A percentile compares a stretch with the other conserved stretches of the same genome.
Evolutionary conservation across 306 rosid species (phyloP).

Genomic region (Luffa acutangula): DNA sequence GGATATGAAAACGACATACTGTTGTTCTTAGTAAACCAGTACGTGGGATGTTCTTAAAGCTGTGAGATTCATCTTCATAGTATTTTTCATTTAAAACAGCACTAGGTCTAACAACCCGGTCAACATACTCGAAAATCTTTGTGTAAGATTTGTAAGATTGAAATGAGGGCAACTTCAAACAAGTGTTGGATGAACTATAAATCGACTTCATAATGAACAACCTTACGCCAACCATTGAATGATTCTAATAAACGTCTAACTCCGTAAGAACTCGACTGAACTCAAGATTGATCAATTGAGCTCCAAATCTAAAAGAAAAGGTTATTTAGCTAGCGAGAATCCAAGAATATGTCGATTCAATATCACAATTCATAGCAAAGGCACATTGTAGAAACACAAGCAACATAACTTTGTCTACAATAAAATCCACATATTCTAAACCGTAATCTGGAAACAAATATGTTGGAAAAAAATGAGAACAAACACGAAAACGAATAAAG

Average conservation of each 20-base stretch:
- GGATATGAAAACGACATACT: slow-evolving; percentile 14
- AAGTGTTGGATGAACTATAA: slow-evolving; percentile 20
- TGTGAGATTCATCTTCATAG: slow-evolving; percentile 15
- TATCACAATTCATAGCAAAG: background rate
- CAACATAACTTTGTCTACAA: background rate
- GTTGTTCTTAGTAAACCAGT: slow-evolving; percentile 10
- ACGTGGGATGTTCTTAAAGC: slow-evolving; percentile 1
- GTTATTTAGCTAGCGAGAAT: background rate
- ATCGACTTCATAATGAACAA: slow-evolving; percentile 26
- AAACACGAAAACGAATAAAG: background rate
- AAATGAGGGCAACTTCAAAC: slow-evolving; percentile 9
- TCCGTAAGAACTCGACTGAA: background rate
- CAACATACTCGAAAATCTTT: slow-evolving; percentile 13
- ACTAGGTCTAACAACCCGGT: slow-evolving; percentile 19
- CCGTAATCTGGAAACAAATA: background rate
- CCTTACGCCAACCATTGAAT: slow-evolving; percentile 57
- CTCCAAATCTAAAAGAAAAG: background rate
- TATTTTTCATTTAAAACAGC: slow-evolving; percentile 13
- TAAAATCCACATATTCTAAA: background rate
- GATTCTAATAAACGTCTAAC: slow-evolving; percentile 22
- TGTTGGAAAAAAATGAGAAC: background rate
- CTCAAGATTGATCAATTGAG: background rate
- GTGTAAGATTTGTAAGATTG: slow-evolving; percentile 14
- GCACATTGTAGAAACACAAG: background rate
- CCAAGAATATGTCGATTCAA: background rate